A percentile compares a stretch with the other conserved stretches of the same genome.
Conservation (phyloP, 768 basidiomycete species). For the Rhizopogon roseolus region DNA sequence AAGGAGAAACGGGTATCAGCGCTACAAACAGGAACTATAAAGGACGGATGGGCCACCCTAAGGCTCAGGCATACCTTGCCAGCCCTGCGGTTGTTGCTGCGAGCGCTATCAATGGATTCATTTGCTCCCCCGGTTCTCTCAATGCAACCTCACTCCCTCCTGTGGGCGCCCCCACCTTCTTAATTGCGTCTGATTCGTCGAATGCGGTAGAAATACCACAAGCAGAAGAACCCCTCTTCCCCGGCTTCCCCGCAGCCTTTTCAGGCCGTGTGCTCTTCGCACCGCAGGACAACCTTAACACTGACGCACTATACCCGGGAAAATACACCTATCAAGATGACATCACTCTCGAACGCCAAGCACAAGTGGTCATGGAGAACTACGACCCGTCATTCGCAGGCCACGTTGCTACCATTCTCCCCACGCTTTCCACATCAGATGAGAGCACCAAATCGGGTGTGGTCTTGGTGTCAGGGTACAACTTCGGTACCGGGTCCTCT, state of each 20-base stretch:
- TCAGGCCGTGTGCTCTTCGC: constrained; percentile 84
- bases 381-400: constrained; percentile 87
- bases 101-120: constrained; percentile 88
- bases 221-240: constrained; percentile 60
- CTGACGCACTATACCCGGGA: constrained; percentile 97
- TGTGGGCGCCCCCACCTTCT: constrained; percentile 51
- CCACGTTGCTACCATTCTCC: constrained; percentile 49
- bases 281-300: constrained; percentile 97
- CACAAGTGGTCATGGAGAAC: constrained; percentile 98
- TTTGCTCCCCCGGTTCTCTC: constrained; percentile 74
- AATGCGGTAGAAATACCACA: constrained; percentile 19
- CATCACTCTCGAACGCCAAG: constrained; percentile 91
- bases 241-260: constrained; percentile 82
- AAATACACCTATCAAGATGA: constrained; percentile 99
- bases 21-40: constrained; percentile 99
- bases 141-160: constrained; percentile 50
- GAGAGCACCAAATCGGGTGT: constrained; percentile 50
- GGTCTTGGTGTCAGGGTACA: constrained; percentile 89
- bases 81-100: constrained; percentile 97
- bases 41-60: constrained; percentile 96
- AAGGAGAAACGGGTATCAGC: constrained; percentile 94
- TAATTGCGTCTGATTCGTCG: constrained; percentile 33
- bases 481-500: constrained; percentile 98
- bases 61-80: constrained; percentile 92
- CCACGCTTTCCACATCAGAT: constrained; percentile 12